These are phyloP conservation scores for Mycosphaerella arachidis DNA, from an alignment of 2,329 filamentous ascomycete species.

Conservation along the genomic window DNA sequence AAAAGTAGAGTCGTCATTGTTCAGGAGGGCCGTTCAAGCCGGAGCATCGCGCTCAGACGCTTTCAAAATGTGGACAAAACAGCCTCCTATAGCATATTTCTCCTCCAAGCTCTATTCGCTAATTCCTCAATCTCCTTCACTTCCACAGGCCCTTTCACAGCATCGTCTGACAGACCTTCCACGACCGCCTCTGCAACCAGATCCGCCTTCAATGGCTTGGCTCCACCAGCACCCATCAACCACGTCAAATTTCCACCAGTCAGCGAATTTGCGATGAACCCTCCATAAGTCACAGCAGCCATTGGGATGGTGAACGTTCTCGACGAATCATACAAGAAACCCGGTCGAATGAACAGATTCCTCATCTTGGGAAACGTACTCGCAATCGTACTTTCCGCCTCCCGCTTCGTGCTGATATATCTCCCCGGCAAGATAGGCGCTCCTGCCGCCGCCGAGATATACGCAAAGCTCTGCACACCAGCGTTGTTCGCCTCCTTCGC, in stretches of 20 bases:
- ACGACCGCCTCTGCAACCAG: constrained; percentile 83
- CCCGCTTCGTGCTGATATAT: constrained; percentile 88
- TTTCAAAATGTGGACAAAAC: no score
- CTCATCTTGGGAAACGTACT: constrained; percentile 70
- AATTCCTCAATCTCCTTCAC: constrained; percentile 74
- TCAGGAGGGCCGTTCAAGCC: no score
- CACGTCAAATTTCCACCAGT: constrained; percentile 71
- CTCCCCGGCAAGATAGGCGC: constrained; percentile 77
- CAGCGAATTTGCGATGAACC: constrained; percentile 69
- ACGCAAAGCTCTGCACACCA: constrained; percentile 68
- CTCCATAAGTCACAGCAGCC: constrained; percentile 70
- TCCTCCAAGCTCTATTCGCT: constrained; percentile 80
- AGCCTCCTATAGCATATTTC: constrained; percentile 67
- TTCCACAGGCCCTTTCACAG: constrained; percentile 70
- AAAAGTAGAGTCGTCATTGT: no score
- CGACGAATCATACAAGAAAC: constrained; percentile 83
- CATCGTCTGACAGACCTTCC: constrained; percentile 73
- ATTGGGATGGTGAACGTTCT: constrained; percentile 79
- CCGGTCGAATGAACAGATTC: constrained; percentile 75
- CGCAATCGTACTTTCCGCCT: constrained; percentile 75
- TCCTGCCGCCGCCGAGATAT: constrained; percentile 82
- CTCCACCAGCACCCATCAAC: constrained; percentile 75
- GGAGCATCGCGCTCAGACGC: no score
- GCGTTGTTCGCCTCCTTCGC: constrained; percentile 68
- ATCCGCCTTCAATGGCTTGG: constrained; percentile 84